Evolutionary conservation across 192 early-diverging fungal species (phyloP), one percentile per base, ranked within the genome.

Genomic region (Coemansia pectinata): DNA sequence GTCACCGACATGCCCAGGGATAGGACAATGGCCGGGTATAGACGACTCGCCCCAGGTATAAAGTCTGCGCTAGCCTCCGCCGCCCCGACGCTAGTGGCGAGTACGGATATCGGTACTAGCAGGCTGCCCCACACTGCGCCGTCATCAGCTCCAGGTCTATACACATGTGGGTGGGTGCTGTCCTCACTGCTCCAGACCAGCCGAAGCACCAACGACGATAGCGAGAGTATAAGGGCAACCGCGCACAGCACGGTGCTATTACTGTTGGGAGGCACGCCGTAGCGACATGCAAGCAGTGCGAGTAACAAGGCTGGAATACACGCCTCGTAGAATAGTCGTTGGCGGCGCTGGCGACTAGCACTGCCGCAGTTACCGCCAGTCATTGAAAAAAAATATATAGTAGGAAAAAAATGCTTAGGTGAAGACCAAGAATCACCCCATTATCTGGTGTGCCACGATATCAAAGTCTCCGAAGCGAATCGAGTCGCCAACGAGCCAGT

Each of bases 281-380:
- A 69, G 45, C 40, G 48, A 23, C 48, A 59, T 27, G 23, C 45
- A 8, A 36, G 63, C 3, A 62, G 19, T 8, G 63, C 45, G 14
- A 66, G 21, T 25, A 76, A 44, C 9, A 71, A 23, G 3, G 65
- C 68, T 2, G 79, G 74, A 8, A 81, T 73, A 29, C 70, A 70
- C 55, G 79, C 57, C 57, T 81, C 79, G 57, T 64, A 70, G 36
- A 67, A 67, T 58, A 69, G 63, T 57, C 73, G 78, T 19, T n/a
- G 55, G 5, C 52, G 11, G 10, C 52, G 5, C n/a, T 45, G 52
- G 3, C 55, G 29, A 58, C 55, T 31, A 33, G 15, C 17, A 15
- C 25, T 11, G 52, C 52, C 11, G 25, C 52, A 55, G 25, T 15
- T 65, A 34, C 33, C 47, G 23, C 3, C 44, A 47, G 47, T 5